Conservation (phyloP, 169 alveolate species). For the Pseudocohnilembus persalinus region DNA sequence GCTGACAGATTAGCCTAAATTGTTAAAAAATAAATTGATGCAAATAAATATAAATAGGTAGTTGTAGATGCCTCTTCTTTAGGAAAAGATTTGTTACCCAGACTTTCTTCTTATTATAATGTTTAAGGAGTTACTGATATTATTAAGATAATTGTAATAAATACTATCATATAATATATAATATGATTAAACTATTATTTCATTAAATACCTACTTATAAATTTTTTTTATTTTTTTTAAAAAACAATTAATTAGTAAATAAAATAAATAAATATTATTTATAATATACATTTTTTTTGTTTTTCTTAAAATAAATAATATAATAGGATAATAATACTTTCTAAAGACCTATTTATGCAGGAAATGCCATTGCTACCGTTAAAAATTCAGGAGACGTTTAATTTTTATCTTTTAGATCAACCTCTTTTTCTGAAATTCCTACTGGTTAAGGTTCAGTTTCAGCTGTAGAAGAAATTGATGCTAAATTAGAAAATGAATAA, state of each 20-base stretch:
- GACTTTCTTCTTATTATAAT: conserved; percentile 68
- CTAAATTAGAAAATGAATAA: conserved; percentile 1
- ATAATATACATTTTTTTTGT: background rate
- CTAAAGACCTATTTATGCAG: conserved; percentile 81
- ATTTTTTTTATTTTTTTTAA: no score
- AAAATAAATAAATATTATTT: background rate
- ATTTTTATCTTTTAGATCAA: conserved; percentile 67
- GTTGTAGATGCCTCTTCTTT: conserved; percentile 56
- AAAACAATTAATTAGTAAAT: no score
- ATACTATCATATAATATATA: no score
- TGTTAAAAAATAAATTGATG: conserved; percentile 27
- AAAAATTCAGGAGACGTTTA: conserved; percentile 47
- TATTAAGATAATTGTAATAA: conserved; percentile 43
- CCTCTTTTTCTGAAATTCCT: conserved; percentile 66
- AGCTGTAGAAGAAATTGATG: conserved; percentile 45
- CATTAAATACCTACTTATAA: no score
- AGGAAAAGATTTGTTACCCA: conserved; percentile 74
- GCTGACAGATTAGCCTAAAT: conserved; percentile 49
- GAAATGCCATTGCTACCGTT: conserved; percentile 73
- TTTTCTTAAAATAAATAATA: background rate
- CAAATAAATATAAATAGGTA: conserved; percentile 48
- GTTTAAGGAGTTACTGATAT: conserved; percentile 76
- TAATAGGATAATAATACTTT: conserved; percentile 42
- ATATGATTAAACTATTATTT: no score
- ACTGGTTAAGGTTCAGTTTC: conserved; percentile 39